Conservation (phyloP, 225 moss, liverwort and hornwort genomes). For the Pseudisothecium myosuroides region DNA sequence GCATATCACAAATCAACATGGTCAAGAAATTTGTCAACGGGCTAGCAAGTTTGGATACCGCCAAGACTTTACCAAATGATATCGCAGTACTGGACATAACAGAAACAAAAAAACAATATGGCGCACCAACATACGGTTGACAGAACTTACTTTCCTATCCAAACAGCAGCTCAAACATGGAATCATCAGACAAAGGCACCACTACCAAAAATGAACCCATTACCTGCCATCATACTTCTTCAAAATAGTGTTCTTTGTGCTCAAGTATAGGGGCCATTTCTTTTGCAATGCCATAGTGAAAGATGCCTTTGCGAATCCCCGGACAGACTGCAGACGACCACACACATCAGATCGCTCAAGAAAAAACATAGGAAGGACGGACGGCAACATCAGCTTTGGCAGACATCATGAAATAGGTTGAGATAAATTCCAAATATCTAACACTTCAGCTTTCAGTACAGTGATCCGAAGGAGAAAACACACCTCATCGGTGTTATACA, state of each 20-base stretch:
- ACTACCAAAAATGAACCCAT: background rate
- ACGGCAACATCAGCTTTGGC: background rate
- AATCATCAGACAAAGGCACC: background rate
- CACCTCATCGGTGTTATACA: conserved; percentile 98
- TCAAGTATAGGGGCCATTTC: conserved; percentile 82
- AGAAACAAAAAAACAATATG: no score
- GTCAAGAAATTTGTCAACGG: background rate
- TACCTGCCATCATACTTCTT: conserved; percentile 94
- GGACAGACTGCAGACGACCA: conserved; percentile 50
- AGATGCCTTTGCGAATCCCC: conserved; percentile 64
- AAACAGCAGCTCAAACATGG: background rate
- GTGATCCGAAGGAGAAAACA: background rate
- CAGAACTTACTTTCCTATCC: background rate
- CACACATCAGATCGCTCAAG: background rate
- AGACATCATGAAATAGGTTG: background rate
- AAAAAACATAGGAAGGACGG: background rate
- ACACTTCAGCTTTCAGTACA: background rate
- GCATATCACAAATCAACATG: background rate
- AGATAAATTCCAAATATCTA: background rate
- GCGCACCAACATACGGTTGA: background rate
- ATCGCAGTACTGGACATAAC: no score
- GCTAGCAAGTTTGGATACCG: background rate
- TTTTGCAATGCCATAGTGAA: conserved; percentile 77
- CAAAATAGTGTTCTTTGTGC: conserved; percentile 93
- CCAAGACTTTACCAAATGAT: background rate